A percentile compares a stretch with the other conserved stretches of the same genome.
Evolutionary conservation across 78 protist genomes (phyloP).

Genomic region (Guillardia theta): DNA sequence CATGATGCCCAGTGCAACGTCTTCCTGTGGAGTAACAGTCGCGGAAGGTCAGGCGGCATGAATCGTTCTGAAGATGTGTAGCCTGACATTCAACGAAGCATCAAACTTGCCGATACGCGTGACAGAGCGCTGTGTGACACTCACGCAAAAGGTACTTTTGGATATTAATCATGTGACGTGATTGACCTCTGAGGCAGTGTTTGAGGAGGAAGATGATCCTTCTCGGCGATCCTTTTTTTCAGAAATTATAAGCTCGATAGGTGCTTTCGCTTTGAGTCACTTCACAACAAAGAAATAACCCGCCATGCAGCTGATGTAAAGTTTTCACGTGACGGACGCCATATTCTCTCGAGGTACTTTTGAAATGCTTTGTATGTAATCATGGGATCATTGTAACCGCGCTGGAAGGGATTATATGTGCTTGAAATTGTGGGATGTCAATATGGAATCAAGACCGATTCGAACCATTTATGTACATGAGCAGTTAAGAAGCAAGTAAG

Average conservation of each 20-base stretch:
- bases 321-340: conserved; percentile 81
- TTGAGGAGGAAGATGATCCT: conserved; percentile 68
- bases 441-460: conserved; percentile 74
- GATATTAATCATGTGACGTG: neutral
- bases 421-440: conserved; percentile 86
- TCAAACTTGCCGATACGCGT: conserved; percentile 77
- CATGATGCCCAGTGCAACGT: neutral
- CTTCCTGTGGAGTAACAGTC: conserved; percentile 76
- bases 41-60: no score
- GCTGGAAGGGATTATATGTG: conserved; percentile 92
- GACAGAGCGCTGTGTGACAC: conserved; percentile 80
- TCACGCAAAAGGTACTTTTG: conserved; percentile 51
- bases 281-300: no score
- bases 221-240: conserved; percentile 81
- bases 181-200: no score
- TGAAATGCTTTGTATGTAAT: neutral
- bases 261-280: no score
- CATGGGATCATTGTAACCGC: no score
- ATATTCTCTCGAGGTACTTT: conserved; percentile 86
- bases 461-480: conserved; percentile 45
- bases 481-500: no score
- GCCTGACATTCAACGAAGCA: no score
- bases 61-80: no score
- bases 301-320: conserved; percentile 87
- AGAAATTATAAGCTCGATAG: conserved; percentile 84